Base-by-base conservation (phyloP, 202 grass and related monocot genomes). In the Miscanthus sacchariflorus region DNA sequence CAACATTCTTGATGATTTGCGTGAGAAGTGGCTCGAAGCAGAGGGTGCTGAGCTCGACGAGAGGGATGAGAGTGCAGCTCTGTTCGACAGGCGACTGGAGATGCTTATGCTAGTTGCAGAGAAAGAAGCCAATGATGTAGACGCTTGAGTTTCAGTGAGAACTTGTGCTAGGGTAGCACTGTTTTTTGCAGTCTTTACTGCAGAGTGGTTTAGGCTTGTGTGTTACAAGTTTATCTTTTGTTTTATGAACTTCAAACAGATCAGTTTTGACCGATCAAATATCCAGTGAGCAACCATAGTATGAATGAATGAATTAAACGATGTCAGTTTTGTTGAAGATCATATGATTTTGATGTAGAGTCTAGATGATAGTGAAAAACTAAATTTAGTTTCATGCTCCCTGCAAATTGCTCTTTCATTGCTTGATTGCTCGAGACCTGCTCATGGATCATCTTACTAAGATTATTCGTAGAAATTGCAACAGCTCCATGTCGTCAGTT, bases 1-100 rank as follows among this genome's bases (percentile, higher is more conserved):
- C 35, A 98, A 98, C 76, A 76, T 98, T 89, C 94, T 98, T 50
- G 94, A 98, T 80, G 96, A 98, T 88, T 88, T 98, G 78, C 85
- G 91, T 3, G 94, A 98, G 78, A 98, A 98, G 84, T 98, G 94
- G 96, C 84, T 95, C 28, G 92, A 95, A 84, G 92, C 89, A 44
- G 91, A 95, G 71, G 96, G 80, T 11, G 89, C 88, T 25, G 94
- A 96, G 78, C 89, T 96, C 6, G 89, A 96, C 10, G 70, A 95
- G 86, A 94, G 94, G 89, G 96, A 98, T 91, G 92, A 96, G 84
- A 96, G 94, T 50, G 96, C 96, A 27, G 83, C 83, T 63, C 87
- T 92, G 66, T 95, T 98, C 13, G 92, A 96, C 78, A 92, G 82
- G 74, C 90, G 89, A 40, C 65, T 98, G 72, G 94, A 96, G 71